Conservation (phyloP, 2,329 filamentous ascomycete genomes). For the Claviceps sorghi region DNA sequence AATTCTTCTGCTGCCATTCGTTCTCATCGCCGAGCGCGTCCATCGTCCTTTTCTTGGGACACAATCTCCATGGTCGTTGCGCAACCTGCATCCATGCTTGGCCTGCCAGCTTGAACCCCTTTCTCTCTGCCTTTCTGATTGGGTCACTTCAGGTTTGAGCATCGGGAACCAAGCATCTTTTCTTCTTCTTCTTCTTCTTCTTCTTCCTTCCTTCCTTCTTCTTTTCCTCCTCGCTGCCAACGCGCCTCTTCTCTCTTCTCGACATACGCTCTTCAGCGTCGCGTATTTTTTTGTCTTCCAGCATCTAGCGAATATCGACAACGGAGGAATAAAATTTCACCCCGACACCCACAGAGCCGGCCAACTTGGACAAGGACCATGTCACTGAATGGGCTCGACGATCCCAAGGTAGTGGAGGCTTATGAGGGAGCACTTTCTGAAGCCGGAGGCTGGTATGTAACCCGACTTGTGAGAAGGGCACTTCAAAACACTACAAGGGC, state of each 20-base stretch:
- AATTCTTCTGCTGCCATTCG: not conserved
- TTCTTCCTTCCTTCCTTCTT: not conserved
- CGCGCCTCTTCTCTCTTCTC: not conserved
- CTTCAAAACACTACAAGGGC: not conserved
- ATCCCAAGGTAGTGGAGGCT: constrained; percentile 65
- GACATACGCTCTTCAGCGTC: not conserved
- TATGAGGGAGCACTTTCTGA: constrained; percentile 68
- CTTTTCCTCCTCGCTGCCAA: too few species aligned
- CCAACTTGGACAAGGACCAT: constrained; percentile 33
- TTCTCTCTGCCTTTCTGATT: not conserved
- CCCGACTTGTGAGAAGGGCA: not conserved
- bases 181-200: too few species aligned
- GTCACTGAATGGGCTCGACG: constrained; percentile 93
- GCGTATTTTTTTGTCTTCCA: not conserved
- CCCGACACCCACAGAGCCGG: not conserved
- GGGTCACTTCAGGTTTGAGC: not conserved
- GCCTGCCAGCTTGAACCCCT: not conserved
- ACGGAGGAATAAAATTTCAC: not conserved
- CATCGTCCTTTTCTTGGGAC: not conserved
- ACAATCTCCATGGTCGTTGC: not conserved
- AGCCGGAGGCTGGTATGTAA: constrained; percentile 78
- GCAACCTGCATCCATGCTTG: not conserved
- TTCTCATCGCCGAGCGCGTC: not conserved
- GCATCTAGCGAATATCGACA: not conserved
- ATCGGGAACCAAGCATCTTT: not conserved